Base-by-base conservation (phyloP, 176 grass and related monocot species). In the Carex parvula region DNA sequence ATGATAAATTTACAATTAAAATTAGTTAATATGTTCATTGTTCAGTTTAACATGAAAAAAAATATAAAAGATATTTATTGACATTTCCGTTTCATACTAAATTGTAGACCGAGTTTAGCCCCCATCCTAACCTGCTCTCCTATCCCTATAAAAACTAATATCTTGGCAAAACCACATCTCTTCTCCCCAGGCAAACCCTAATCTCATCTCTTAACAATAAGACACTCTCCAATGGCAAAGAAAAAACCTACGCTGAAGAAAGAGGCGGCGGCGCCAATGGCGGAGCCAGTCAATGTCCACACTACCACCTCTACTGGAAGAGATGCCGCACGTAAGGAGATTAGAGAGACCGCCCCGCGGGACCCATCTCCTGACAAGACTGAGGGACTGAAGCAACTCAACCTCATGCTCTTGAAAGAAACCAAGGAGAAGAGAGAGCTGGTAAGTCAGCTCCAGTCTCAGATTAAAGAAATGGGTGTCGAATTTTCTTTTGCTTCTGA, bases 131-230 rank as follows among this genome's bases (percentile, higher is more conserved):
- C 57, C 2, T 68, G 18, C 2, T 20, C 33, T 30, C 81, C 1
- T 18, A 83, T 68, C 62, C 44, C 61, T 83, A 83, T 83, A 83
- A 69, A 83, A 54, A 6, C 62, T 17, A 69, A 68, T 68, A 22
- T 59, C 39, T 44, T 33, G 15, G 1, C 80, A 64, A 64, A 81
- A 64, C 20, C 29, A 18, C 41, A 15, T 68, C 60, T 83, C 81
- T 83, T 83, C 42, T 65, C 80, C 80, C 80, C 62, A 83, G 62
- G 55, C 81, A 83, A 83, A 83, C 81, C 81, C 81, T 83, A 83
- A 83, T 68, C 62, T 44, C 60, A 42, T 81, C 79, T 64, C 64
- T 83, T 69, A 11, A 10, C 60, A 46, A 69, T 69, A 11, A 10
- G 41, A 46, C 8, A 35, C 42, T 55, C 64, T 20, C 62, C 42